phyloP scores from a whole-genome alignment of 129 eudicot genomes.

The Heracleum sosnowskyi region DNA sequence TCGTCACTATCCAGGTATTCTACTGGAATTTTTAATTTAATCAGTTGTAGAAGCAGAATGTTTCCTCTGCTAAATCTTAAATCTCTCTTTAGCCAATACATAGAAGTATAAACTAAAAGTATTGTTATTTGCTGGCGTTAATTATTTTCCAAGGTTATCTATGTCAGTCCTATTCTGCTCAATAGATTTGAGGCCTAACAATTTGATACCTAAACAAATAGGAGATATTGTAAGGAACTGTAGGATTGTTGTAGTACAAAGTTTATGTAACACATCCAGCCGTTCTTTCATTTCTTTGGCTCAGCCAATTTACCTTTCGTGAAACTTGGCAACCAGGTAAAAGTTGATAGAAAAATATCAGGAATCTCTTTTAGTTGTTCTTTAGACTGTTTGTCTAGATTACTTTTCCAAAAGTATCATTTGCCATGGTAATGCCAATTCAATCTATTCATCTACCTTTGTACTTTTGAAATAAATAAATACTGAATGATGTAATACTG shows the following conservation, averaged over 20 bases:
- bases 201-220: neutral
- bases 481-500: neutral
- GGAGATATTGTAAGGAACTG: neutral
- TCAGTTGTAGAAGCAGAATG: neutral
- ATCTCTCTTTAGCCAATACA: neutral
- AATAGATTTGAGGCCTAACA: neutral
- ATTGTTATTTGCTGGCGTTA: neutral
- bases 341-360: neutral
- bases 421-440: neutral
- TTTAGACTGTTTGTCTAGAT: neutral
- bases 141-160: neutral
- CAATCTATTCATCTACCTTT: neutral
- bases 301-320: neutral
- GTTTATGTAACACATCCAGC: neutral
- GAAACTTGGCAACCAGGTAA: neutral
- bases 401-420: neutral
- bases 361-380: neutral
- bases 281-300: neutral
- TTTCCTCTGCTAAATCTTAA: neutral
- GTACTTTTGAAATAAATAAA: neutral
- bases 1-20: constrained; percentile 55
- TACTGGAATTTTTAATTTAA: neutral
- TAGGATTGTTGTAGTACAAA: neutral
- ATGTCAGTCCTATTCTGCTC: neutral
- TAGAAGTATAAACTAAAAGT: neutral